These are phyloP conservation scores for Vicia villosa DNA, from an alignment of 306 rosid species.

Conservation along the genomic window DNA sequence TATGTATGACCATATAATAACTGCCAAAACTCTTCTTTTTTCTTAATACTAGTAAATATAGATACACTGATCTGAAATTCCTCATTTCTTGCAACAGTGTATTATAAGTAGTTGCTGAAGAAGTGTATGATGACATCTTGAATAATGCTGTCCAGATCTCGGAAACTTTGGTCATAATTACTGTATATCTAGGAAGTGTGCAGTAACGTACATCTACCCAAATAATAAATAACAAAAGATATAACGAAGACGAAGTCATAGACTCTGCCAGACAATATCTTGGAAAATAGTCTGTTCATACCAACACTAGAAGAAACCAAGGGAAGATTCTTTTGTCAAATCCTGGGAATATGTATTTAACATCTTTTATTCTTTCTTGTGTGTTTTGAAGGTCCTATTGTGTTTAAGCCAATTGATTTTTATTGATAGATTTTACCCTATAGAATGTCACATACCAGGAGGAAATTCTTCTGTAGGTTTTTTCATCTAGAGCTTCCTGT, in stretches of 20 bases:
- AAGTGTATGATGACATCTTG: slow-evolving; percentile 35
- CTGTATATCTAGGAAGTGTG: slow-evolving; percentile 42
- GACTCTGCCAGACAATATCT: slow-evolving; percentile 32
- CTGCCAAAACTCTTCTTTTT: background rate
- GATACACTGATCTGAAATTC: slow-evolving; percentile 28
- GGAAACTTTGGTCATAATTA: slow-evolving; percentile 35
- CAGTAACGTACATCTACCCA: slow-evolving; percentile 31
- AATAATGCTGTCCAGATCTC: slow-evolving; percentile 36
- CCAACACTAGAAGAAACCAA: slow-evolving; percentile 39
- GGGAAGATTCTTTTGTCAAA: slow-evolving; percentile 33
- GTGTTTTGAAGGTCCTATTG: slow-evolving; percentile 31
- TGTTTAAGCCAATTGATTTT: slow-evolving; percentile 41
- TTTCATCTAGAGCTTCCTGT: slow-evolving; percentile 37
- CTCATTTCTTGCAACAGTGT: slow-evolving; percentile 45
- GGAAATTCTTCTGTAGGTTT: slow-evolving; percentile 33
- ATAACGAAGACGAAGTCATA: slow-evolving; percentile 35
- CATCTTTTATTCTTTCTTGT: slow-evolving; percentile 35
- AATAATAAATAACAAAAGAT: slow-evolving; percentile 34
- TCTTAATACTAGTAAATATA: background rate
- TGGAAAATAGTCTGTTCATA: slow-evolving; percentile 40
- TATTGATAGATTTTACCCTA: slow-evolving; percentile 36
- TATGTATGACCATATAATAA: background rate
- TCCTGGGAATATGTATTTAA: slow-evolving; percentile 43
- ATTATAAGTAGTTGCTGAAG: slow-evolving; percentile 44
- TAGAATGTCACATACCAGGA: slow-evolving; percentile 34